Conservation (phyloP, 1,139 yeast genomes). For the Kluyveromyces marxianus region DNA sequence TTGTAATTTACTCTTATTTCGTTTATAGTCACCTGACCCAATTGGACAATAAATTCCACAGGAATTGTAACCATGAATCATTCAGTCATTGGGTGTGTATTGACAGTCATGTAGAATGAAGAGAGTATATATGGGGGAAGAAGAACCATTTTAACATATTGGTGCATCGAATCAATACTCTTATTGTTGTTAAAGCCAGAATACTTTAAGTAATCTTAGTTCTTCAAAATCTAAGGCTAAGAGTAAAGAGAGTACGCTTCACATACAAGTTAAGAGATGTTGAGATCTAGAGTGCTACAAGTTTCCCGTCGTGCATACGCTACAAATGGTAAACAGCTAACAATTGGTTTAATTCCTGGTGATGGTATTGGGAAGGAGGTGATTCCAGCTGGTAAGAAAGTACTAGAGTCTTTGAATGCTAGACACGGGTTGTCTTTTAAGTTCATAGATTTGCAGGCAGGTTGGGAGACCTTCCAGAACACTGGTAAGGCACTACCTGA, state of each 20-base stretch:
- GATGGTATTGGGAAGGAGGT: slow-evolving; percentile 98
- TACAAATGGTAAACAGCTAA: slow-evolving; percentile 22
- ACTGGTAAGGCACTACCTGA: slow-evolving; percentile 96
- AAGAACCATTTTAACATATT: too few species aligned
- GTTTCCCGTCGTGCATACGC: slow-evolving; percentile 20
- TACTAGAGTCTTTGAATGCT: slow-evolving; percentile 73
- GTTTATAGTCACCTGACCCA: too few species aligned
- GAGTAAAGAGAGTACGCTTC: not conserved
- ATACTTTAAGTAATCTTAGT: not conserved
- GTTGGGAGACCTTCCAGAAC: slow-evolving; percentile 83
- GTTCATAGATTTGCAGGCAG: slow-evolving; percentile 85
- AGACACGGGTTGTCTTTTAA: slow-evolving; percentile 72
- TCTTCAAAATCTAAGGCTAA: not conserved
- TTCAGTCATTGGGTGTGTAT: too few species aligned
- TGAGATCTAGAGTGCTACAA: slow-evolving; percentile 21
- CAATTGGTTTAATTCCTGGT: slow-evolving; percentile 77
- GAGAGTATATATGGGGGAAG: too few species aligned
- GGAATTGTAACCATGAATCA: too few species aligned
- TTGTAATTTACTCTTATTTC: too few species aligned
- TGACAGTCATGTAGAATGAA: too few species aligned
- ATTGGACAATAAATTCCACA: too few species aligned
- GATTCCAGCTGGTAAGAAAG: slow-evolving; percentile 85
- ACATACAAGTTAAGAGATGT: slow-evolving; percentile 12
- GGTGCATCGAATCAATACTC: too few species aligned
- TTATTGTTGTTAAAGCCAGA: too few species aligned